Evolutionary conservation across 1,139 yeast species (phyloP).

Genomic region (Yamadazyma taylorii): DNA sequence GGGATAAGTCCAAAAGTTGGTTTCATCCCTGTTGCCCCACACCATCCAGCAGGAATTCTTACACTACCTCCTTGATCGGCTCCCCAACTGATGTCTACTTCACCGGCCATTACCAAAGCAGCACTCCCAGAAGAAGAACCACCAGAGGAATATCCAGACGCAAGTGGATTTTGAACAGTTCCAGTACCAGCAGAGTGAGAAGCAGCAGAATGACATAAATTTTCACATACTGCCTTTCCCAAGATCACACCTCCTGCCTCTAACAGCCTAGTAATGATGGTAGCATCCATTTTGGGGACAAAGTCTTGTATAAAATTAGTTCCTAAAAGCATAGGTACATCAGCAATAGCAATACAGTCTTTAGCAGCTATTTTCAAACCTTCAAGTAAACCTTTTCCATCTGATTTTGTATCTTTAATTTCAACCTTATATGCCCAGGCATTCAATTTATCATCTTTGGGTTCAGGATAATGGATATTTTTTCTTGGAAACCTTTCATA

Average conservation of each 20-base stretch:
- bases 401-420: conserved; percentile 7
- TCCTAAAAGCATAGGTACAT: conserved; percentile 34
- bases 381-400: conserved; percentile 1
- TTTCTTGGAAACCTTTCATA: conserved; percentile 29
- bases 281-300: conserved; percentile 34
- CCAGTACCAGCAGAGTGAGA: conserved; percentile 33
- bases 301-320: conserved; percentile 30
- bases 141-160: conserved; percentile 17
- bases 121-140: conserved; percentile 17
- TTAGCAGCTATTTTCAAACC: conserved; percentile 15
- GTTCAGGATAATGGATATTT: conserved; percentile 20
- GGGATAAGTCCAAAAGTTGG: conserved; percentile 19
- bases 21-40: conserved; percentile 17
- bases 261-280: conserved; percentile 30
- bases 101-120: conserved; percentile 13
- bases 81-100: conserved; percentile 16
- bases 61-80: conserved; percentile 19
- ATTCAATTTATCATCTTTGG: conserved; percentile 18
- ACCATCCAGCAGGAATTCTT: conserved; percentile 17
- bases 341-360: conserved; percentile 33
- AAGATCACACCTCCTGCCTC: conserved; percentile 32
- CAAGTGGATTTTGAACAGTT: conserved; percentile 16
- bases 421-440: conserved; percentile 15
- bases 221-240: conserved; percentile 38
- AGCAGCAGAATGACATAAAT: conserved; percentile 34